phyloP scores from a whole-genome alignment of 2,329 filamentous ascomycete species.

The Colletotrichum australisinense region DNA sequence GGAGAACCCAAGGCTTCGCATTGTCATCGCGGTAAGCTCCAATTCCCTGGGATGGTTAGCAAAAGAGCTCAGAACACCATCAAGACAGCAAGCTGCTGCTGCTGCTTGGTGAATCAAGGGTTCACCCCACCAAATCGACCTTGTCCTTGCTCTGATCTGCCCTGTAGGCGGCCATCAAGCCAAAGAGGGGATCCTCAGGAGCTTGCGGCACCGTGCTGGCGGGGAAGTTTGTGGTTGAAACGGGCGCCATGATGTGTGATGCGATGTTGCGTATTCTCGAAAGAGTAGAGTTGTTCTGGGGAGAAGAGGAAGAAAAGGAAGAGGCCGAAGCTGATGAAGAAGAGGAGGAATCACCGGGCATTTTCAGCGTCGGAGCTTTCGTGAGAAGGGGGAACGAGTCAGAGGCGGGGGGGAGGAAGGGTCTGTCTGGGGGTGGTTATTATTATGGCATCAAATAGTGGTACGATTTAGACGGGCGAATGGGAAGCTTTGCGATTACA shows the following conservation, averaged over 20 bases:
- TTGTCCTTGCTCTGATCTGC: constrained; percentile 83
- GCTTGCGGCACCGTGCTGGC: constrained; percentile 85
- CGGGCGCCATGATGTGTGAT: constrained; percentile 74
- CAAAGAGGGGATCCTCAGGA: constrained; percentile 95
- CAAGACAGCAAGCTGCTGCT: background rate
- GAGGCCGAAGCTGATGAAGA: constrained; percentile 45
- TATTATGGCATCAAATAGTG: constrained; percentile 35
- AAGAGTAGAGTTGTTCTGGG: constrained; percentile 51
- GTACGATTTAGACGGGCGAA: constrained; percentile 36
- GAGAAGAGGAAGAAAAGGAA: constrained; percentile 58
- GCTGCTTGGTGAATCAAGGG: constrained; percentile 23
- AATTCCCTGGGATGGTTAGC: constrained; percentile 65
- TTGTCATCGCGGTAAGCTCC: constrained; percentile 96
- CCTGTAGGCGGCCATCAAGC: constrained; percentile 87
- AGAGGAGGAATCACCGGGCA: constrained; percentile 45
- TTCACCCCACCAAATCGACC: constrained; percentile 82
- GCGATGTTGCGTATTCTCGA: constrained; percentile 71
- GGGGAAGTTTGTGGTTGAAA: constrained; percentile 76
- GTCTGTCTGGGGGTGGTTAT: constrained; percentile 31
- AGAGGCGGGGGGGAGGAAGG: constrained; percentile 6
- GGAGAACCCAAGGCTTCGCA: constrained; percentile 96
- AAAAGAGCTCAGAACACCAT: background rate
- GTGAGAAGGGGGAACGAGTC: constrained; percentile 31
- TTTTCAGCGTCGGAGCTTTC: constrained; percentile 36
- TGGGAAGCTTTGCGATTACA: constrained; percentile 36